Base-by-base conservation (phyloP, 352 stramenopile genomes). In the Globisporangium viniferum region DNA sequence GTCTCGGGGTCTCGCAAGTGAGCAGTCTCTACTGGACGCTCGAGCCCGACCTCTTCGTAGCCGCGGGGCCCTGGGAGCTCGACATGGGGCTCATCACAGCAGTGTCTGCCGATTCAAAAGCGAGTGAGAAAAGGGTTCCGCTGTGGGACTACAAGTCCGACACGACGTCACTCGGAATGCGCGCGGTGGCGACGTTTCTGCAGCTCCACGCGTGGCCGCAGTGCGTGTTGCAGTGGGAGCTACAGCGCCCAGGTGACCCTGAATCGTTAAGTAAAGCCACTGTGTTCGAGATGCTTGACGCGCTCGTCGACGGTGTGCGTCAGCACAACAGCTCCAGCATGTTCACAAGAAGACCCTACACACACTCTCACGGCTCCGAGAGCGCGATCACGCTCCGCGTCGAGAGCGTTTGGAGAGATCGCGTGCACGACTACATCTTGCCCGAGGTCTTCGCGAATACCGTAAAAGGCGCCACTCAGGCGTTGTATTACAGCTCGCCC, bases 71-170 rank as follows among this genome's bases (percentile, higher is more conserved):
- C 10, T 62, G 35, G 57, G 8, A 51, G 7, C 5, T 9, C 15
- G 35, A 6, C 35, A 62, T 51, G 18, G 57, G 35, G 1, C 22
- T 55, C n/a, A 7, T 29, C 9, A 10, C 35, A 41, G 35, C 35
- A 39, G 35, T 41, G 9, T 41, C 35, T 41, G 35, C 8, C 3
- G 9, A 41, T 41, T 24, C 24, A 24, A 20, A 39, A 12, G 18
- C 15, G 31, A 39, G 27, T 3, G 36, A 61, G 3, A 41, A 49
- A 5, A 9, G n/a, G 2, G 6, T 35, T 8, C 24, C 39, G 27
- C 12, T 51, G 35, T 62, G 57, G 57, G 7, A 31, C 22, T 41
- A 39, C 58, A 53, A 64, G 14, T 64, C 35, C 24, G 36, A 55
- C 39, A 55, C 22, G 6, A 53, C 22, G 2, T 54, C 58, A 22